Conservation (phyloP, 1,139 yeast species). For the Yamadazyma conglobata region DNA sequence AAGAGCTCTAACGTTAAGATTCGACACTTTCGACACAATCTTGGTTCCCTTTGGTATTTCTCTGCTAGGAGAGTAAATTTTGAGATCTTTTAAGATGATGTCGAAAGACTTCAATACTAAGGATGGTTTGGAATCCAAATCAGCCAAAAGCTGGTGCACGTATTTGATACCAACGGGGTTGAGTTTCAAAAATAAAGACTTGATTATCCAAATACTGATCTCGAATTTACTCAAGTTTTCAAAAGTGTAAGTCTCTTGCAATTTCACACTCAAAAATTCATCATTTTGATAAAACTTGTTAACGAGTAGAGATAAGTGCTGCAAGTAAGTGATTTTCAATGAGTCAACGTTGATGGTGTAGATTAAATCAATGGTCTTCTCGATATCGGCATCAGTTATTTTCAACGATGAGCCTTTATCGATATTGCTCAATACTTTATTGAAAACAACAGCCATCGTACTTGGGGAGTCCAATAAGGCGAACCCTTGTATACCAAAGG, state of each 20-base stretch:
- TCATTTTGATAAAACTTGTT: constrained; percentile 38
- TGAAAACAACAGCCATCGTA: constrained; percentile 46
- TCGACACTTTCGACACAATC: constrained; percentile 48
- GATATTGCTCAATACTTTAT: constrained; percentile 48
- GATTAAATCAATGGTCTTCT: constrained; percentile 7
- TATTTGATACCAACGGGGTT: constrained; percentile 46
- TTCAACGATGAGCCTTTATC: constrained; percentile 29
- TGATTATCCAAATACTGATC: constrained; percentile 62
- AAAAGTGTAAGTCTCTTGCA: constrained; percentile 5
- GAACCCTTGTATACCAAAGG: constrained; percentile 11
- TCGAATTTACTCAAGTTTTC: constrained; percentile 37
- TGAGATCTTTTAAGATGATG: constrained; percentile 62
- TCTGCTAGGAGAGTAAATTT: constrained; percentile 46
- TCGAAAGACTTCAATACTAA: constrained; percentile 57
- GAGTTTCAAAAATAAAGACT: constrained; percentile 62
- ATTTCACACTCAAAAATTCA: constrained; percentile 4
- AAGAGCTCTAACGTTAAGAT: constrained; percentile 58
- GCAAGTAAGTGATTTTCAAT: constrained; percentile 55
- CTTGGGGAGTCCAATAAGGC: constrained; percentile 31
- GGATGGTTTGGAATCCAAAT: constrained; percentile 29
- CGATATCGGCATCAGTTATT: constrained; percentile 10
- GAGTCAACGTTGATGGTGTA: constrained; percentile 19
- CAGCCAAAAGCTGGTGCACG: constrained; percentile 35
- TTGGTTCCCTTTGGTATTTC: constrained; percentile 21
- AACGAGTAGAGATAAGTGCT: constrained; percentile 53